Evolutionary conservation across 2,329 filamentous ascomycete genomes (phyloP), one percentile per base, ranked within the genome.

Genomic region (Verticillium klebahnii): DNA sequence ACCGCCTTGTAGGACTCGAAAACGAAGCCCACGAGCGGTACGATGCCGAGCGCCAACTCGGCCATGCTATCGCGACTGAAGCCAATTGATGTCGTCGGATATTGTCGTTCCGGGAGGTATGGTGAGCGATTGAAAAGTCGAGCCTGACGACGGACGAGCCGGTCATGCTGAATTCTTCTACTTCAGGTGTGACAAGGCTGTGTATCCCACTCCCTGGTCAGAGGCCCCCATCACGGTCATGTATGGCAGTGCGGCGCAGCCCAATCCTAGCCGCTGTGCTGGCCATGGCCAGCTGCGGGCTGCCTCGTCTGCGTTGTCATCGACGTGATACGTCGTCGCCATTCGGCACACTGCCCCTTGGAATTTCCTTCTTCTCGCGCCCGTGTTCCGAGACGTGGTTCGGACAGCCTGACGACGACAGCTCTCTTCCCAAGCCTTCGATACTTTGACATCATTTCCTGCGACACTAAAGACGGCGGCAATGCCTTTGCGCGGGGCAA

Each of bases 1-100:
- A 58, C 57, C n/a, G 36, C 32, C 54, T 60, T 50, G 56, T 62
- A 62, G 8, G 60, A 57, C 17, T 60, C 58, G 31, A 57, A 58
- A n/a, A 60, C 62, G 54, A 54, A 32, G 40, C 60, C 62, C 14
- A 62, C 29, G 2, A 62, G 11, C 2, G 62, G 60, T 6, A 62
- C 56, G 7, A 64, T 29, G n/a, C 62, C 62, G 6, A 64, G 19
- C 2, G 60, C 58, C 4, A 64, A 39, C 25, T 64, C 62, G 2
- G 60, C 57, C 57, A 63, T 60, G 14, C 5, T 57, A 25, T 36
- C 39, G 39, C 39, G 9, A 7, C 9, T 19, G 14, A 3, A 23
- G n/a, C 17, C 17, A 45, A n/a, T 19, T 6, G 39, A 45, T 9
- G 6, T 19, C 6, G n/a, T 45, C 39, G 15, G 9, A 36, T 3